Evolutionary conservation across 768 basidiomycete genomes (phyloP), one percentile per base, ranked within the genome.

Genomic region (Obba rivulosa): DNA sequence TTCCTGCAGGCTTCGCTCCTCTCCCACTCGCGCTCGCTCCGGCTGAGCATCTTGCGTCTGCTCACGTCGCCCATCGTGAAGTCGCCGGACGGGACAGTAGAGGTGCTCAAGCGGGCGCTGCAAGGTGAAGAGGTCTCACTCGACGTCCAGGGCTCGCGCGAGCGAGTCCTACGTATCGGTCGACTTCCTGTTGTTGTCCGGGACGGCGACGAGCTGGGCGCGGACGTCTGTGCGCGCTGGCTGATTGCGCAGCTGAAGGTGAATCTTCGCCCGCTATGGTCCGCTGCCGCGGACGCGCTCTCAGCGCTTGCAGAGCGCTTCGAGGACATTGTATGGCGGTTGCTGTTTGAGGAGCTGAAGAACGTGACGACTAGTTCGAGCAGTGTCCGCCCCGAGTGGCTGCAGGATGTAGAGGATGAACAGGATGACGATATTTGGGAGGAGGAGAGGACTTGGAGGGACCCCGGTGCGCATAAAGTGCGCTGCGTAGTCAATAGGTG

Each of bases 161-260:
- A 98, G 58, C 79, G 92, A 38, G 81, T 90, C 3, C 66, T 95
- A 58, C 73, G 83, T 21, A 87, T 95, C 8, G 79, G 81, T 3
- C 77, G 86, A 44, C 75, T 94, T 2, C 82, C 77, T 1, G 77
- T 81, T 51, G 73, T 78, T 4, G 74, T 87, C 39, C 69, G 66
- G 39, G 75, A 76, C 9, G 80, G 73, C 2, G 80, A 83, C 41
- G 70, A 72, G 34, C 59, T 73, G 34, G 78, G 78, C 16, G 80
- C 81, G 1, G 83, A 88, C 49, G 59, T 90, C 4, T 82, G 79
- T 49, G 69, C 75, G 5, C 66, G 83, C 36, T 93, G 91, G 87
- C 62, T 92, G 18, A 76, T 85, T 23, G 90, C 87, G 5, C 94
- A 96, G 62, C 73, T 97, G 45, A 97, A 98, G 69, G 87, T 97